Evolutionary conservation across 2,329 filamentous ascomycete species (phyloP), one percentile per base, ranked within the genome.

Genomic region (Aspergillus luchuensis): DNA sequence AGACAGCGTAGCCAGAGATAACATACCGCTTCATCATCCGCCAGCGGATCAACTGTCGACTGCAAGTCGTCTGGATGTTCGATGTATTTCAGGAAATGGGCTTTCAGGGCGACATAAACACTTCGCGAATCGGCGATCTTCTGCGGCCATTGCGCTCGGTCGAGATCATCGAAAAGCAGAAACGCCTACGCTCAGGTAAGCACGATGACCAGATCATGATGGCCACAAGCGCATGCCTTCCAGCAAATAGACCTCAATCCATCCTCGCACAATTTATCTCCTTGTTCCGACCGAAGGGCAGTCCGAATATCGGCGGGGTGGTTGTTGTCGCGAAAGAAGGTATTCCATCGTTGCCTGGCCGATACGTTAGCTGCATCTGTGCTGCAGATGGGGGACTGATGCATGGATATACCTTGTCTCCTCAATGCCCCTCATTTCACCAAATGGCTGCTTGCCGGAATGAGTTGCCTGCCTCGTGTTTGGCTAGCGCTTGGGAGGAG

Each of bases 241-340:
- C 94, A 98, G 76, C 90, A 96, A 39, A 96, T 84, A 3, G 94
- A 97, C 58, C 93, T 87, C 65, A 92, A 86, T 13, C 91, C 92
- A 50, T 87, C 81, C 56, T 87, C 79, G 73, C 89, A 92, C 52
- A 89, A 87, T 69, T 84, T 90, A 15, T 83, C 75, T 17, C 84
- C 72, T 60, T 76, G 84, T 68, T 87, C 84, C 64, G 84, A 78
- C 73, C 83, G 86, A 56, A 91, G 83, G n/a, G 87, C 86, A 65
- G 81, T 81, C 75, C 85, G 87, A 58, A 92, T 79, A 62, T 87
- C 84, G 61, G 90, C 78, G 69, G 82, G 85, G 57, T 81, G 79
- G 67, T 84, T 82, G 70, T 86, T 70, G 67, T 71, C 66, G 69
- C 80, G 67, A 70, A 87, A 83, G 39, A 89, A 87, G 68, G 83